A percentile compares a stretch with the other conserved stretches of the same genome.
Conservation (phyloP, 2,329 filamentous ascomycete genomes). For the Aspergillus tamarii region DNA sequence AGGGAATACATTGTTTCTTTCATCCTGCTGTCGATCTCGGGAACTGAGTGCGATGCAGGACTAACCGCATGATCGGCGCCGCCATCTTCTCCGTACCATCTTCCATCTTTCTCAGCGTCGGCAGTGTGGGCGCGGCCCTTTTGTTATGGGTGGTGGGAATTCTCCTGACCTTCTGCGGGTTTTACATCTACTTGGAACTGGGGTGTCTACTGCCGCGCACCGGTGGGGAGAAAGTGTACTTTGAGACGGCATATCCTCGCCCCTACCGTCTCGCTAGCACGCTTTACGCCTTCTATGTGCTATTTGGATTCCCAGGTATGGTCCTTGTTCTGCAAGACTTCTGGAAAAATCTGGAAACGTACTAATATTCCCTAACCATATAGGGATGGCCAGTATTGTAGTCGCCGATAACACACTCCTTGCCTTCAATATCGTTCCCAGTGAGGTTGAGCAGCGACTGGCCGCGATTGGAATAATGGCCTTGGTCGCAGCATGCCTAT, state of each 20-base stretch:
- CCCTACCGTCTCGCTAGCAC: neutral
- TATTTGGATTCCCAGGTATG: neutral
- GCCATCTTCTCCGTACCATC: neutral
- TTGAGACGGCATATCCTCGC: neutral
- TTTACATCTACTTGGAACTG: neutral
- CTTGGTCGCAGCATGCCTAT: neutral
- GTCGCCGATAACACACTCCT: neutral
- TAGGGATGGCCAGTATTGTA: neutral
- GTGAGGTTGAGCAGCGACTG: neutral
- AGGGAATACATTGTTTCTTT: neutral
- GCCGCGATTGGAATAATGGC: neutral
- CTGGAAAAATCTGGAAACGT: neutral
- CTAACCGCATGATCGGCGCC: neutral
- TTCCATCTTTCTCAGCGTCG: neutral
- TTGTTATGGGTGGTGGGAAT: neutral
- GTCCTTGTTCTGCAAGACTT: neutral
- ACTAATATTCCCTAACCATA: neutral
- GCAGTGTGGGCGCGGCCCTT: neutral
- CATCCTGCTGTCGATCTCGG: neutral
- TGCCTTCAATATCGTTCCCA: neutral
- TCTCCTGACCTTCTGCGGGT: neutral
- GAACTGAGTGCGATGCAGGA: neutral
- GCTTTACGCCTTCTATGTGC: neutral
- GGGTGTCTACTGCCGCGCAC: neutral
- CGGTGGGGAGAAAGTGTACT: neutral